Evolutionary conservation across 495 filamentous ascomycete genomes (phyloP), one percentile per base, ranked within the genome.

Genomic region (Podospora pseudopauciseta): DNA sequence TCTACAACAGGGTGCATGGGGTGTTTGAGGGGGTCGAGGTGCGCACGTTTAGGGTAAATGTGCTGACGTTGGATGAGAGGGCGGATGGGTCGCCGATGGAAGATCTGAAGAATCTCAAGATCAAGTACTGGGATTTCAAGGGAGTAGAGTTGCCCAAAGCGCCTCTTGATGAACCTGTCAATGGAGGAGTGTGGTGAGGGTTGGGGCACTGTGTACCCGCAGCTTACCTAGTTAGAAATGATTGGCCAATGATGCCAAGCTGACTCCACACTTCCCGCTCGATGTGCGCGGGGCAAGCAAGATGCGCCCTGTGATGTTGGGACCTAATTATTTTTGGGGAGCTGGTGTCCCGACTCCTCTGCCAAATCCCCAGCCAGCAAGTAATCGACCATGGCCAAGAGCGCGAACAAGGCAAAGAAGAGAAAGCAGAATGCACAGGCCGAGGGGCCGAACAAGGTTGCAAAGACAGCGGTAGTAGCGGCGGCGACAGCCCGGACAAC

Each of bases 381-480:
- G 30, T 7, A 32, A 49, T 16, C 39, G 39, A 49, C 9, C 39
- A 49, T 49, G 39, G 39, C 39, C 39, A 49, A 49, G 39, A 49
- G 39, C 39, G 39, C 13, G 39, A 49, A 16, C 39, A 49, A 18
- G 9, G 39, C 39, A 49, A 58, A 58, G 18, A 58, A 58, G 59
- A 34, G 59, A 61, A 61, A 61, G 28, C 59, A 61, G 18, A 67
- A 53, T 57, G 68, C 65, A 16, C 63, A 67, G 44, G 71, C 67
- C 23, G 68, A 65, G 1, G 23, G 65, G 0, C 70, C 74, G 1
- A 77, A 79, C 62, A 82, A 79, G 67, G 56, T 54, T 1, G 62
- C 69, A 63, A 79, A 76, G 67, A 69, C 70, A 5, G 60, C 63
- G 1, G 67, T 56, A 26, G 67, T 55, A 26, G 18, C 27, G 63